phyloP scores from a whole-genome alignment of 192 early-diverging fungal genomes.

The Spinellus fusiger region DNA sequence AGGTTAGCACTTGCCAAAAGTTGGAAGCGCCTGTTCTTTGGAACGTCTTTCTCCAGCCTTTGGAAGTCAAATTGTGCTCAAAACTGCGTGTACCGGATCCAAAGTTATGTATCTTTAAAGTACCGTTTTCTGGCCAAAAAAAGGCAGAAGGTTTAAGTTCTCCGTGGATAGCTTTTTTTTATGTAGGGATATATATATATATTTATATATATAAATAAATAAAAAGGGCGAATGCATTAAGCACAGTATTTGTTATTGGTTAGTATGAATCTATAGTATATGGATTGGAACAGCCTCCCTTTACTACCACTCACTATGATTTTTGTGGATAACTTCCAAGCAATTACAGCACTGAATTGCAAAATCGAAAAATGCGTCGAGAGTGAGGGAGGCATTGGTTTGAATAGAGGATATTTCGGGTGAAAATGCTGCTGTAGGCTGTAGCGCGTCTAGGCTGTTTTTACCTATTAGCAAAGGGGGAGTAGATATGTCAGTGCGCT shows the following conservation, averaged over 20 bases:
- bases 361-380: slow-evolving; percentile 18
- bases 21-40: slow-evolving; percentile 5
- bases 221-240: background rate
- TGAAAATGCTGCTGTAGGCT: background rate
- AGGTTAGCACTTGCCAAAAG: slow-evolving; percentile 16
- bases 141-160: slow-evolving; percentile 24
- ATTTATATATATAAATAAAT: background rate
- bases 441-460: background rate
- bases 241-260: background rate
- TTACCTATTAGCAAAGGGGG: background rate
- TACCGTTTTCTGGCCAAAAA: slow-evolving; percentile 11
- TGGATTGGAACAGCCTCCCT: too few relatives aligned
- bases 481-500: background rate
- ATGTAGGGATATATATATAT: background rate
- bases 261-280: too few relatives aligned
- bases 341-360: slow-evolving; percentile 29
- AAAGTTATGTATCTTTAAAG: slow-evolving; percentile 20
- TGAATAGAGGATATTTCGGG: background rate
- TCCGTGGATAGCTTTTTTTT: slow-evolving; percentile 21
- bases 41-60: slow-evolving; percentile 17
- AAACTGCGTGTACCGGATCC: slow-evolving; percentile 13
- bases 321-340: slow-evolving; percentile 21
- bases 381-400: background rate
- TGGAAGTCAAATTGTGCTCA: slow-evolving; percentile 17
- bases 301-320: slow-evolving; percentile 22